Percentiles rank a stretch among this genome's conserved stretches.
Evolutionary conservation across 1,139 yeast species (phyloP).

Genomic region (Yamadazyma spencermartinsiae): DNA sequence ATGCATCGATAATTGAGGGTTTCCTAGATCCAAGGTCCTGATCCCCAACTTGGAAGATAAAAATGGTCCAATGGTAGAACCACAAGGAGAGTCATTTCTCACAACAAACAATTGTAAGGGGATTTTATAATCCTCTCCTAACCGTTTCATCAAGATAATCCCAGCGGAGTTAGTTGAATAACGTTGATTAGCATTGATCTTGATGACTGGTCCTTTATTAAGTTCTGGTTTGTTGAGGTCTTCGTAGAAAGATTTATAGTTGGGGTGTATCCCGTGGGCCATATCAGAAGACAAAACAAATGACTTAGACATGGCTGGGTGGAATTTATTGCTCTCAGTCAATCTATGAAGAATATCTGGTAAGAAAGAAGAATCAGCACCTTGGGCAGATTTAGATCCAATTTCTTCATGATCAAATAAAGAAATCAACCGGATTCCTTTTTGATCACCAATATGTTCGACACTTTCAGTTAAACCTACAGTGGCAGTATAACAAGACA

Average conservation of each 20-base stretch:
- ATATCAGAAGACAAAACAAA: constrained; percentile 91
- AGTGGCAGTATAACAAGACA: constrained; percentile 80
- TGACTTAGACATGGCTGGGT: constrained; percentile 75
- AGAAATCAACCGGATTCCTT: constrained; percentile 69
- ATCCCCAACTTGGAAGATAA: constrained; percentile 86
- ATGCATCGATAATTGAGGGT: constrained; percentile 95
- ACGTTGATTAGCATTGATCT: constrained; percentile 91
- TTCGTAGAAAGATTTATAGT: constrained; percentile 77
- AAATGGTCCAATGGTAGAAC: constrained; percentile 95
- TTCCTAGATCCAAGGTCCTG: constrained; percentile 88
- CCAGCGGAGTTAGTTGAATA: constrained; percentile 95
- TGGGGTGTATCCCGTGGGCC: constrained; percentile 97
- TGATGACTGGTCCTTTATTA: constrained; percentile 90
- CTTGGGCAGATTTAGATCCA: constrained; percentile 92
- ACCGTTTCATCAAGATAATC: constrained; percentile 68
- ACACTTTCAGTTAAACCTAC: constrained; percentile 65
- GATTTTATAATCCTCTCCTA: constrained; percentile 65
- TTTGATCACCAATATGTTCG: constrained; percentile 39
- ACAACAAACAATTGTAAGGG: constrained; percentile 86
- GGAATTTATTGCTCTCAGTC: constrained; percentile 45
- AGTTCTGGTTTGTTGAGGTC: constrained; percentile 73
- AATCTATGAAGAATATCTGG: constrained; percentile 75
- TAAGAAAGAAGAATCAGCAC: constrained; percentile 90
- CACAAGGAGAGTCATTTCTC: constrained; percentile 90
- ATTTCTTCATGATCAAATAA: constrained; percentile 95